A percentile compares a stretch with the other conserved stretches of the same genome.
phyloP scores from a whole-genome alignment of 192 early-diverging fungal genomes.

The Podila epicladia region DNA sequence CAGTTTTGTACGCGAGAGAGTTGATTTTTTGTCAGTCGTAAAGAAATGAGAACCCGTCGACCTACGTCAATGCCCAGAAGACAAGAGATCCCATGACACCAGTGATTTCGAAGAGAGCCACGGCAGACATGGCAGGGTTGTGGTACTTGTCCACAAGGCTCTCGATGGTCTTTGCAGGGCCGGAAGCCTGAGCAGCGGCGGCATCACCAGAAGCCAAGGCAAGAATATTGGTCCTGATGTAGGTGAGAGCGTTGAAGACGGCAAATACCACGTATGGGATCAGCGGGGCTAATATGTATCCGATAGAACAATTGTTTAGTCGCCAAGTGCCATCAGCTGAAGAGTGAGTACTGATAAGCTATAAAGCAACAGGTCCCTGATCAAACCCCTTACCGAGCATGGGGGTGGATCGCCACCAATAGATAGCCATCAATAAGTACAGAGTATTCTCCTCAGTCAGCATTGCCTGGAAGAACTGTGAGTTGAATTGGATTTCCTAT shows the following conservation, averaged over 20 bases:
- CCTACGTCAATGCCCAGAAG: slow-evolving; percentile 63
- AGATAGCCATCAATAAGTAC: slow-evolving; percentile 75
- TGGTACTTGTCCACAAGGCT: slow-evolving; percentile 70
- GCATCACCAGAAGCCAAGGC: slow-evolving; percentile 60
- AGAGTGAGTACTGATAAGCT: neutral
- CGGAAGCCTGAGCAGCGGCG: slow-evolving; percentile 41
- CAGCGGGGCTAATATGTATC: slow-evolving; percentile 64
- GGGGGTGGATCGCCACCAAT: slow-evolving; percentile 75
- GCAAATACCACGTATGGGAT: slow-evolving; percentile 82
- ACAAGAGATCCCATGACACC: slow-evolving; percentile 72
- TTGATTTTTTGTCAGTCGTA: neutral
- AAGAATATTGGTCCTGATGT: slow-evolving; percentile 74
- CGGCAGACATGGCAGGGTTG: slow-evolving; percentile 65
- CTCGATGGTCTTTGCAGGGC: slow-evolving; percentile 60
- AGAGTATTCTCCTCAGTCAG: slow-evolving; percentile 81
- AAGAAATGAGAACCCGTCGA: neutral
- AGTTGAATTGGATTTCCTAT: slow-evolving; percentile 66
- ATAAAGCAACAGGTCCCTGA: neutral
- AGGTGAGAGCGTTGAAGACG: slow-evolving; percentile 79
- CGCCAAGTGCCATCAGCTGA: neutral
- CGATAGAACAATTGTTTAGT: neutral
- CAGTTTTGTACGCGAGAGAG: neutral
- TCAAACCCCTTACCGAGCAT: slow-evolving; percentile 64
- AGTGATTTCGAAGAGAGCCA: slow-evolving; percentile 76
- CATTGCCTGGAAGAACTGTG: slow-evolving; percentile 65